Conservation (phyloP, 2,329 filamentous ascomycete species). For the Trichoderma arundinaceum region DNA sequence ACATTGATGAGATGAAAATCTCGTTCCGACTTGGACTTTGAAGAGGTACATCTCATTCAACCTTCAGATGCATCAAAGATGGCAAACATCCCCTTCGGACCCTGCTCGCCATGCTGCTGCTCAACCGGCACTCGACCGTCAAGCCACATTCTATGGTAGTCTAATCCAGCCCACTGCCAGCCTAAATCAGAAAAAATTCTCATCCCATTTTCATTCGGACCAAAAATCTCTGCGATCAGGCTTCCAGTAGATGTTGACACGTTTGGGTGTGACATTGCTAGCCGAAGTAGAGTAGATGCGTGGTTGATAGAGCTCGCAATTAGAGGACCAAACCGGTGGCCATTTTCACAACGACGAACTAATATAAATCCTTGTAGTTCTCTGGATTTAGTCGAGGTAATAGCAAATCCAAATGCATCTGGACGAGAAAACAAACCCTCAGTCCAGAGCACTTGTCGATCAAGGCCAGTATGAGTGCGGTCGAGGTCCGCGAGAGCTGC, state of each 20-base stretch:
- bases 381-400: neutral
- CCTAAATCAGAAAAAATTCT: neutral
- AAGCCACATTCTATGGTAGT: slow-evolving; percentile 24
- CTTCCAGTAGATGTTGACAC: slow-evolving; percentile 9
- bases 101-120: neutral
- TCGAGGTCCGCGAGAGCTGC: neutral
- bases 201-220: neutral
- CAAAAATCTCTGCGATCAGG: slow-evolving; percentile 2
- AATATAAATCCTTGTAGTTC: neutral
- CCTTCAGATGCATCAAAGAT: slow-evolving; percentile 15
- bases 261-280: neutral
- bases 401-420: slow-evolving; percentile 15
- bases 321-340: slow-evolving; percentile 5
- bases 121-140: slow-evolving; percentile 4
- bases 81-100: slow-evolving; percentile 5
- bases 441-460: slow-evolving; percentile 1
- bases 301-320: neutral
- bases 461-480: neutral
- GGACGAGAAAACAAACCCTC: neutral
- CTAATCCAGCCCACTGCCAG: neutral
- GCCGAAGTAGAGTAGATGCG: slow-evolving; percentile 8
- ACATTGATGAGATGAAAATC: no score
- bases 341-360: slow-evolving; percentile 8
- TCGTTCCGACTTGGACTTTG: no score
- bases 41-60: neutral